Conservation (phyloP, 495 filamentous ascomycete species). For the Cladorrhinum samala region DNA sequence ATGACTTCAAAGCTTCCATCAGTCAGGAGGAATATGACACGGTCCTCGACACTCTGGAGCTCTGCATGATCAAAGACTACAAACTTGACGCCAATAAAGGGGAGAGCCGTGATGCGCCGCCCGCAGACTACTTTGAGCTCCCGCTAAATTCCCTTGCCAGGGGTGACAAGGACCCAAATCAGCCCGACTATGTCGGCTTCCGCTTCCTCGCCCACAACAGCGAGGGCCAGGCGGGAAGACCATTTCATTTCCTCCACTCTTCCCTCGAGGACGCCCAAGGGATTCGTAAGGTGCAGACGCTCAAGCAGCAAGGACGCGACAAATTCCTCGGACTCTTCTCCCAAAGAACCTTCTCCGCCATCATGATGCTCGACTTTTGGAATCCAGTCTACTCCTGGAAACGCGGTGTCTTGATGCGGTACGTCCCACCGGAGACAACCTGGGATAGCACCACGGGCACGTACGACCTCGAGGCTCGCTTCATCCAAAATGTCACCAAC, state of each 20-base stretch:
- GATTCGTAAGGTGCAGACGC: background rate
- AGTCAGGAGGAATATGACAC: background rate
- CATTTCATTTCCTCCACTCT: background rate
- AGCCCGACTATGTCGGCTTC: too few species aligned
- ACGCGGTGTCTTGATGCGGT: slow-evolving; percentile 1
- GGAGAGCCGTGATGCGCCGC: background rate
- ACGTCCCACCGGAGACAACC: background rate
- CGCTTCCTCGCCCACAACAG: background rate
- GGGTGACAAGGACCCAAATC: background rate
- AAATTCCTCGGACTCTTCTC: background rate
- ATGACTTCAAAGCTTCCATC: background rate
- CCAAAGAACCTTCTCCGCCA: background rate
- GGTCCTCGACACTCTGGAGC: background rate
- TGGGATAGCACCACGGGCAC: background rate
- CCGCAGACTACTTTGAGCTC: background rate
- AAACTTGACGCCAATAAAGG: background rate
- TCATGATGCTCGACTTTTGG: slow-evolving; percentile 7
- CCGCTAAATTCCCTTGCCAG: background rate
- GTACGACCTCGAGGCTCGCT: slow-evolving; percentile 1
- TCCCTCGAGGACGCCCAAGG: slow-evolving; percentile 5
- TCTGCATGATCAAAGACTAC: slow-evolving; percentile 1
- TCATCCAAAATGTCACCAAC: slow-evolving; percentile 3
- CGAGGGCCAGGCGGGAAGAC: slow-evolving; percentile 4
- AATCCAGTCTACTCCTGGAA: slow-evolving; percentile 5
- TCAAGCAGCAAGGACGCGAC: background rate